Percentiles rank a stretch among this genome's conserved stretches.
Conservation (phyloP, 2,329 filamentous ascomycete genomes). For the Celoporthe dispersa region DNA sequence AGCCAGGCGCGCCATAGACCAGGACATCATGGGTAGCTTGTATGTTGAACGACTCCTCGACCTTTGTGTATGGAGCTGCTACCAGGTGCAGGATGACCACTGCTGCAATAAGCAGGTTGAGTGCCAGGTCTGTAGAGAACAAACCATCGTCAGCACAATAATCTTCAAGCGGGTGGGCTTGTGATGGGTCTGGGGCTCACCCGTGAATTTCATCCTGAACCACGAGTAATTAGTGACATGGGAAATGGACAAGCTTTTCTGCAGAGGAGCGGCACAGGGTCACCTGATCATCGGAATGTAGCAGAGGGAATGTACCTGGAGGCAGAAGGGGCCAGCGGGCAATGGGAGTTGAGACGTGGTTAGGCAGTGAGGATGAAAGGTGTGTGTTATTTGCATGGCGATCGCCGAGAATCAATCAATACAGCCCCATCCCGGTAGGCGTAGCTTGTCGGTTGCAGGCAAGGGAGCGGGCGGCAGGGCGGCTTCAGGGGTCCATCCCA, state of each 20-base stretch:
- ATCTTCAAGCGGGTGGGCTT: not conserved
- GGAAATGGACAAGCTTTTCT: not conserved
- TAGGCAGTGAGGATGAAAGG: not conserved
- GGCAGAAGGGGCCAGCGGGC: not conserved
- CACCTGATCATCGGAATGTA: not conserved
- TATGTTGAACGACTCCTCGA: conserved; percentile 98
- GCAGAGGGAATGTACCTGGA: not conserved
- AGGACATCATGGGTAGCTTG: conserved; percentile 92
- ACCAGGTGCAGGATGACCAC: conserved; percentile 71
- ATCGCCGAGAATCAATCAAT: conserved; percentile 1
- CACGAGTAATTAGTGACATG: not conserved
- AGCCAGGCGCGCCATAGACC: conserved; percentile 73
- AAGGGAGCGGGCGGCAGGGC: not conserved
- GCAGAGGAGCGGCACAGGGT: not conserved
- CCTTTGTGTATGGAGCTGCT: conserved; percentile 88
- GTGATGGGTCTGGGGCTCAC: not conserved
- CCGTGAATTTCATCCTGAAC: conserved; percentile 5
- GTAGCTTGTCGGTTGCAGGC: conserved; percentile 4
- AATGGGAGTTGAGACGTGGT: not conserved
- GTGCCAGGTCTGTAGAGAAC: conserved; percentile 46
- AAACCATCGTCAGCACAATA: conserved; percentile 7
- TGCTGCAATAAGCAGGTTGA: conserved; percentile 63
- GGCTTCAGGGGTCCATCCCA: conserved; percentile 12
- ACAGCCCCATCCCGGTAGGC: conserved; percentile 1
- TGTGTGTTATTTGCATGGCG: not conserved